Evolutionary conservation across 176 grass and related monocot species (phyloP).

Genomic region (Pharus latifolius): DNA sequence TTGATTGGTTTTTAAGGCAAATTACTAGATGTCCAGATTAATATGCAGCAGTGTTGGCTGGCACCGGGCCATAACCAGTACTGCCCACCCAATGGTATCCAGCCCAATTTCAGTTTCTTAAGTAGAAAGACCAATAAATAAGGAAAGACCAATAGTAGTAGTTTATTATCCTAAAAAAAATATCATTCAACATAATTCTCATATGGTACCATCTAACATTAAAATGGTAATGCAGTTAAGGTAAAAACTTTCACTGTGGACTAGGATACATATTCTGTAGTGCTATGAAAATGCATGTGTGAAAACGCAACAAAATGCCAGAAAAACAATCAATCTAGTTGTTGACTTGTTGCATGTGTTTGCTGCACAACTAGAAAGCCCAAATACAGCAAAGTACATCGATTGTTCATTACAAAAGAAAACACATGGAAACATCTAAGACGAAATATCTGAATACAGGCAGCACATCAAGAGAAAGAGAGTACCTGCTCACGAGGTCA

Average conservation of each 20-base stretch:
- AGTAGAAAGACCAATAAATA: too few species aligned
- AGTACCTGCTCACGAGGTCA: conserved; percentile 78
- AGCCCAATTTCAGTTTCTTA: too few species aligned
- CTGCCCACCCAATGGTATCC: too few species aligned
- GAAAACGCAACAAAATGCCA: too few species aligned
- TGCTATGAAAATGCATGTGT: not conserved
- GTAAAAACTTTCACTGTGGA: too few species aligned
- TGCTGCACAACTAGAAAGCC: not conserved
- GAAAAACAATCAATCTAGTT: not conserved
- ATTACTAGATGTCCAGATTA: too few species aligned
- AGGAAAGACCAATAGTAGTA: too few species aligned
- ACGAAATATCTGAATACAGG: not conserved
- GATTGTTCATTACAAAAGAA: not conserved
- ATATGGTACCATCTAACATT: not conserved
- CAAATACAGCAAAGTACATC: not conserved
- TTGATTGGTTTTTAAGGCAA: too few species aligned
- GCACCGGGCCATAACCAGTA: too few species aligned
- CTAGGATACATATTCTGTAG: conserved; percentile 4
- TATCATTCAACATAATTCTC: too few species aligned
- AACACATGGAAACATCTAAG: not conserved
- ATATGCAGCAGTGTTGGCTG: too few species aligned
- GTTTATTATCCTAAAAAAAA: too few species aligned
- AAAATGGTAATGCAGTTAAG: not conserved
- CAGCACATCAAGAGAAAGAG: not conserved
- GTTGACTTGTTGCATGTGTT: not conserved